Conservation (phyloP, 2,329 filamentous ascomycete species). For the Monosporascus cannonballus region DNA sequence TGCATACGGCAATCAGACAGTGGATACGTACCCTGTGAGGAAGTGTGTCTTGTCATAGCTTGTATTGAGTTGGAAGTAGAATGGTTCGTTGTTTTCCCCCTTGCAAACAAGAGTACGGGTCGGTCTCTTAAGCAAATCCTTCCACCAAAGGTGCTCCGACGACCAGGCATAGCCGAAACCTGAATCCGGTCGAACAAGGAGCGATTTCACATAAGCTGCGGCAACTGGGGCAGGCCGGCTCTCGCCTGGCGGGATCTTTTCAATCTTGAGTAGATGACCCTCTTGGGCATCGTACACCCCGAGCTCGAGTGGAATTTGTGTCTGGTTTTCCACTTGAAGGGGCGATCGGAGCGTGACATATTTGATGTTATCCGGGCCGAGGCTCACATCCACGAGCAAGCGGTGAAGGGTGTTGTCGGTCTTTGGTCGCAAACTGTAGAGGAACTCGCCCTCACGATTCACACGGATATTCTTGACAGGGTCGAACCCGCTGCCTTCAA, state of each 20-base stretch:
- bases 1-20: neutral
- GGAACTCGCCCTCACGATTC: slow-evolving; percentile 86
- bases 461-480: slow-evolving; percentile 81
- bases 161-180: slow-evolving; percentile 98
- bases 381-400: slow-evolving; percentile 81
- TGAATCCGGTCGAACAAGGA: slow-evolving; percentile 85
- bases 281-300: slow-evolving; percentile 85
- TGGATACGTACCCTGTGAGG: slow-evolving; percentile 55
- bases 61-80: slow-evolving; percentile 95
- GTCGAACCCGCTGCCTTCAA: slow-evolving; percentile 94
- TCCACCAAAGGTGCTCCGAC: slow-evolving; percentile 85
- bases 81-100: slow-evolving; percentile 80
- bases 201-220: slow-evolving; percentile 80
- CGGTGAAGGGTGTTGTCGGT: slow-evolving; percentile 81
- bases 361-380: slow-evolving; percentile 95
- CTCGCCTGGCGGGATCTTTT: slow-evolving; percentile 92
- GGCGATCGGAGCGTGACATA: slow-evolving; percentile 94
- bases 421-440: slow-evolving; percentile 85
- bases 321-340: slow-evolving; percentile 88
- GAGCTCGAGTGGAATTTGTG: slow-evolving; percentile 90
- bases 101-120: slow-evolving; percentile 85
- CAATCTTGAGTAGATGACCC: slow-evolving; percentile 90
- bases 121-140: slow-evolving; percentile 76
- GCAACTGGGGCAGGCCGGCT: slow-evolving; percentile 86
- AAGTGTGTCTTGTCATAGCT: slow-evolving; percentile 80